Conservation (phyloP, 2,329 filamentous ascomycete genomes). For the Claviceps cyperi region DNA sequence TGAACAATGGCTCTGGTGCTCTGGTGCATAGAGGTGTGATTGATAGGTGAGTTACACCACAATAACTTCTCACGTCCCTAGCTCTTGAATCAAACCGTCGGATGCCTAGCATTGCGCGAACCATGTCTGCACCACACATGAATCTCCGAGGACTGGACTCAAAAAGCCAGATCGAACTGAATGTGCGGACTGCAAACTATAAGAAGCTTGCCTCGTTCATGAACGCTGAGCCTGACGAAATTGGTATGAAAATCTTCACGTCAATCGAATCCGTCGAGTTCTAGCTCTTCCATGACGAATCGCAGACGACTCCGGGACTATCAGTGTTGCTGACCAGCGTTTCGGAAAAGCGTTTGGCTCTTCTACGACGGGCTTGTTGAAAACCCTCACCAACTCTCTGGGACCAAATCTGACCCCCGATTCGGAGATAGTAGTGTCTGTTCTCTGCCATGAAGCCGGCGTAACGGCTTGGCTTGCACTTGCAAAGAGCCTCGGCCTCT, state of each 20-base stretch:
- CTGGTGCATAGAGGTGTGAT: constrained; percentile 1
- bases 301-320: neutral
- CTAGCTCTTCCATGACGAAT: neutral
- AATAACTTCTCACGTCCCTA: too few species aligned
- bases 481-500: constrained; percentile 43
- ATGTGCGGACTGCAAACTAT: neutral
- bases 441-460: constrained; percentile 66
- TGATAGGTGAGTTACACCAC: neutral
- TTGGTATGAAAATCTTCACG: neutral
- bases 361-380: constrained; percentile 63
- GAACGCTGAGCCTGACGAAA: constrained; percentile 1
- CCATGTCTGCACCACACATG: constrained; percentile 6
- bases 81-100: neutral
- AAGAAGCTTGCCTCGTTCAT: constrained; percentile 5
- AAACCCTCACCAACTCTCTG: constrained; percentile 48
- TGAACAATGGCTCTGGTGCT: constrained; percentile 6
- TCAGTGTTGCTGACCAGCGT: neutral
- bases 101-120: constrained; percentile 2
- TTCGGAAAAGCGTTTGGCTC: constrained; percentile 43
- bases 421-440: constrained; percentile 52
- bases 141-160: constrained; percentile 6
- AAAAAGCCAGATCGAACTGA: constrained; percentile 4
- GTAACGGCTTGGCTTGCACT: constrained; percentile 60
- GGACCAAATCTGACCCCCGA: constrained; percentile 17
- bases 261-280: too few species aligned